These are phyloP conservation scores for Botrytis fragariae DNA, from an alignment of 2,329 filamentous ascomycete genomes.

Conservation along the genomic window DNA sequence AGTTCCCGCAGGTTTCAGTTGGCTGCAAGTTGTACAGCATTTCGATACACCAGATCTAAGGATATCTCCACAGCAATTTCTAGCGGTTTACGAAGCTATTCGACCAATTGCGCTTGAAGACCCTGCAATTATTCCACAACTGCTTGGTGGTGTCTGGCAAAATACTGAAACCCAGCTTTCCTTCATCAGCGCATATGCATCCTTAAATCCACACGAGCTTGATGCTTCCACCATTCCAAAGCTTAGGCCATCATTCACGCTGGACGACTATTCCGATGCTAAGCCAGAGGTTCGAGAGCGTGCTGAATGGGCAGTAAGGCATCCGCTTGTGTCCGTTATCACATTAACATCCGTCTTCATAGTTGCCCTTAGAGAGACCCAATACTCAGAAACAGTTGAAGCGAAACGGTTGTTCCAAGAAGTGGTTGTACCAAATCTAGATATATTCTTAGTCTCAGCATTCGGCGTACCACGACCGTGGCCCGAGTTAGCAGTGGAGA, in stretches of 20 bases:
- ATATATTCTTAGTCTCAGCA: slow-evolving; percentile 75
- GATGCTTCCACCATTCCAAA: slow-evolving; percentile 84
- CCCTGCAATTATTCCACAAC: slow-evolving; percentile 75
- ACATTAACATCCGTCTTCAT: slow-evolving; percentile 71
- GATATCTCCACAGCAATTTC: slow-evolving; percentile 76
- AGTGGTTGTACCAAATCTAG: slow-evolving; percentile 69
- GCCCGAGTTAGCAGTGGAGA: slow-evolving; percentile 71
- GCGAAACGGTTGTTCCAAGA: slow-evolving; percentile 65
- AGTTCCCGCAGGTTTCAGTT: slow-evolving; percentile 61
- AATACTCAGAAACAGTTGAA: slow-evolving; percentile 61
- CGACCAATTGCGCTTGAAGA: slow-evolving; percentile 66
- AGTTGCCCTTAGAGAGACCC: slow-evolving; percentile 59
- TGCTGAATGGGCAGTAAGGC: slow-evolving; percentile 68
- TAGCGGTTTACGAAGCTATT: slow-evolving; percentile 76
- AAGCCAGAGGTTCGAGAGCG: slow-evolving; percentile 58
- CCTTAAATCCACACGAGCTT: slow-evolving; percentile 69
- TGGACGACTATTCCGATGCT: slow-evolving; percentile 60
- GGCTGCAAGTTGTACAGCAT: slow-evolving; percentile 69
- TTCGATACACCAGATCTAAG: slow-evolving; percentile 80
- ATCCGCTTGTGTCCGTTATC: slow-evolving; percentile 84
- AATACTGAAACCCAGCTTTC: slow-evolving; percentile 85
- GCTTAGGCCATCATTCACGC: slow-evolving; percentile 72
- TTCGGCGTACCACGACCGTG: slow-evolving; percentile 76
- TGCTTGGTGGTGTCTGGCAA: slow-evolving; percentile 90
- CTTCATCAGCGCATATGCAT: slow-evolving; percentile 86